Evolutionary conservation across 176 grass and related monocot genomes (phyloP).

Genomic region (Urochloa ruziziensis): DNA sequence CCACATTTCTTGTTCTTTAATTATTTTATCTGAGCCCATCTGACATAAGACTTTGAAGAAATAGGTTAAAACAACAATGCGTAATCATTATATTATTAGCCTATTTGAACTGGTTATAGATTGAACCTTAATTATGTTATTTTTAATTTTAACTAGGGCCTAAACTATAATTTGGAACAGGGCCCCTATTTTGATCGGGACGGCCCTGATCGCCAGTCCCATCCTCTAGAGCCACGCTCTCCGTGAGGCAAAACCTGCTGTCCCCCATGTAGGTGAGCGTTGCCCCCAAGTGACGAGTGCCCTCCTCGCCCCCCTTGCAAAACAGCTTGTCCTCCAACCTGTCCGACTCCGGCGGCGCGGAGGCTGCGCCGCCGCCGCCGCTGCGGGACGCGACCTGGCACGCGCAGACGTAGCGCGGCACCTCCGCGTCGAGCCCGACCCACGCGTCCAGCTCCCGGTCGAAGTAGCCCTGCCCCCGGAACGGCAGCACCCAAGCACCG

Average conservation of each 20-base stretch:
- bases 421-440: not conserved
- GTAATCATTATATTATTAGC: too few species aligned
- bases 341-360: not conserved
- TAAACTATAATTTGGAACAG: too few species aligned
- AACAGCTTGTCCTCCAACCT: not conserved
- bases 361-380: too few species aligned
- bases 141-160: too few species aligned
- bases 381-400: not conserved
- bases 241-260: constrained; percentile 9
- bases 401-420: not conserved
- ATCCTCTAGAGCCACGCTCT: not conserved
- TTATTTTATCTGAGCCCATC: too few species aligned
- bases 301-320: not conserved
- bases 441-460: constrained; percentile 14
- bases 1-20: too few species aligned
- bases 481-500: not conserved
- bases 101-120: too few species aligned
- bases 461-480: not conserved
- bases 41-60: too few species aligned
- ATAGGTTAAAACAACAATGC: too few species aligned
- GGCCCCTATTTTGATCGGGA: too few species aligned
- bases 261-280: not conserved
- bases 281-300: not conserved
- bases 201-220: not conserved
- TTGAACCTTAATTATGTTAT: too few species aligned